Evolutionary conservation across 78 protist species (phyloP), one percentile per base, ranked within the genome.

Genomic region (Thecamonas trahens): DNA sequence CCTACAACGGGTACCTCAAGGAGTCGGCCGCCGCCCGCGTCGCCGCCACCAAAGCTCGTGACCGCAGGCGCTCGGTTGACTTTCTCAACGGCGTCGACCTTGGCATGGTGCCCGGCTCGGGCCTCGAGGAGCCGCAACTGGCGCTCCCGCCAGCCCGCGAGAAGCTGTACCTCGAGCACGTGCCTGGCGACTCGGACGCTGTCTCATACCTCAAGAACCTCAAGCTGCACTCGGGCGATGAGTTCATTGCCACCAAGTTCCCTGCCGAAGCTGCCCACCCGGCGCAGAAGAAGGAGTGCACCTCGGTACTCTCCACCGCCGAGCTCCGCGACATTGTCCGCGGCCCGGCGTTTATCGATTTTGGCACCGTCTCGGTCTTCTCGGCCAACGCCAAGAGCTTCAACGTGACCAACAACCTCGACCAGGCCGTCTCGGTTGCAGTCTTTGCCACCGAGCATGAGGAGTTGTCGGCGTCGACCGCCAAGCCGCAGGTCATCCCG

Each of bases 401-500:
- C 76, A 39, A 0, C 55, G 53, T 80, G 14, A 4, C 3, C 34
- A 80, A 73, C 57, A 44, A 32, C 44, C 67, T 80, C 61, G 18
- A 3, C 26, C 24, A 61, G 28, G 20, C 15, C 55, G 35, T 80
- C 22, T 38, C 35, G 45, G 80, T 73, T 8, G 0, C 32, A 6
- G 28, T 78, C 59, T 68, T 31, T 32, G 44, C 42, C 31, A 5
- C 3, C 61, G 65, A n/a, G n/a, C 32, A 72, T 38, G 49, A 50
- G 45, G 75, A 59, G 45, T 61, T 69, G 67, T 32, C 34, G 20
- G 50, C 52, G 58, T 15, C 55, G 31, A 14, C 52, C 70, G 17
- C 77, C 14, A 1, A 0, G 47, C 15, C 61, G 13, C 72, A 75
- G 69, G 84, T 83, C 31, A 50, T 83, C 17, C 89, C 89, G 17